Evolutionary conservation across 768 basidiomycete species (phyloP), one percentile per base, ranked within the genome.

Genomic region (Collybia sordida): DNA sequence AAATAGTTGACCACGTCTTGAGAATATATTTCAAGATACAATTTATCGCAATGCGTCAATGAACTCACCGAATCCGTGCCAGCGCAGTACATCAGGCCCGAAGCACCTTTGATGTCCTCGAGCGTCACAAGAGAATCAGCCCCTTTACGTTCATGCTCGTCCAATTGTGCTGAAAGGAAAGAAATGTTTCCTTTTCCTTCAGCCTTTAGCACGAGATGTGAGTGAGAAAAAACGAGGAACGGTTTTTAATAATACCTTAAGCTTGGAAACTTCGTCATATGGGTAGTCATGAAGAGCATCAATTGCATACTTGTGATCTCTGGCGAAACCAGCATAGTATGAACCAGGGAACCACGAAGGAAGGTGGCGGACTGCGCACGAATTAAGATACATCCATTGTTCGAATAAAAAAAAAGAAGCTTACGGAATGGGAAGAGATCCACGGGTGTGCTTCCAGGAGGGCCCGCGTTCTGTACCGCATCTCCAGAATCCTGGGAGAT

Each of bases 321-420:
- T 58, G 7, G 70, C 74, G 39, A 64, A 64, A 22, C 58, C 59
- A 36, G 66, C 62, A 47, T 66, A 74, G 34, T 63, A 59, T 17
- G 68, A 62, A 1, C 73, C 74, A 18, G 74, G 74, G 7, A 72
- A 40, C 73, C 73, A 75, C 15, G 31, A 50, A 1, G 73, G 73
- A 14, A 75, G 54, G 45, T 73, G 60, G 56, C 64, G 69, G 43
- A 75, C 74, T 75, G 24, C 15, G 36, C 3, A 19, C 15, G 14
- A 21, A 7, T 12, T 39, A 18, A 18, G 15, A 24, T 3, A 21
- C 15, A 35, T 17, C 22, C 27, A 15, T 37, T 4, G 17, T 8
- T 36, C 14, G 8, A 25, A 27, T 6, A 28, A 35, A 17, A 19
- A 22, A 18, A 6, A 27, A 21, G n/a, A 35, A 5, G 37, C 52